Base-by-base conservation (phyloP, 495 filamentous ascomycete genomes). In the Podospora anserina region DNA sequence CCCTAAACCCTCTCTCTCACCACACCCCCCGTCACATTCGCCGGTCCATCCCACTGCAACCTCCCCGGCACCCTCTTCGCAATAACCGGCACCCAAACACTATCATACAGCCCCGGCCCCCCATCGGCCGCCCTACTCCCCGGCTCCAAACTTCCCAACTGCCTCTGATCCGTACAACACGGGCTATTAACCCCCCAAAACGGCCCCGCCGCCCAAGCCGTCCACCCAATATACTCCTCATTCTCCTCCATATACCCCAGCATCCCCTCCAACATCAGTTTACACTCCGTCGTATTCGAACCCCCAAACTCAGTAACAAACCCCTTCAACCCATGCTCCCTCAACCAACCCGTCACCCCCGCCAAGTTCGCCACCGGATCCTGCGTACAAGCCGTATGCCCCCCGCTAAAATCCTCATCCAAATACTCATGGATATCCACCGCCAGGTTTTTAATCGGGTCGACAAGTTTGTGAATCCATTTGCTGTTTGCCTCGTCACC, bases 381-480 rank as follows among this genome's bases (percentile, higher is more conserved):
- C 53, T 77, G 73, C 30, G 73, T 74, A 71, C 83, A 84, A 19
- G 71, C 74, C 9, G 75, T 61, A 68, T 84, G 81, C 5, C 65
- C 60, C 23, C 83, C 84, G 55, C 79, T 82, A 62, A 80, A 86
- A 67, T 85, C 84, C 60, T 75, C 66, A 68, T 86, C 84, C 3
- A 85, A 78, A 68, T 85, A 85, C 73, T 85, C 82, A 68, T 86
- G 83, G 57, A 86, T 83, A 72, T 86, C 83, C 28, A 86, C 77
- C 63, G 81, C 83, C 55, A 77, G 80, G 68, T 86, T 86, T 56
- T 79, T 81, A 5, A 74, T 63, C 44, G 82, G 81, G 68, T 86
- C 84, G 27, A 71, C 77, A 55, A 85, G 78, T 69, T 81, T 74
- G 39, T 81, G 73, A 60, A 86, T 66, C 49, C 78, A 77, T 16